These are phyloP conservation scores for Pseudogymnoascus sp. DNA, from an alignment of 2,329 filamentous ascomycete species.

Conservation along the genomic window DNA sequence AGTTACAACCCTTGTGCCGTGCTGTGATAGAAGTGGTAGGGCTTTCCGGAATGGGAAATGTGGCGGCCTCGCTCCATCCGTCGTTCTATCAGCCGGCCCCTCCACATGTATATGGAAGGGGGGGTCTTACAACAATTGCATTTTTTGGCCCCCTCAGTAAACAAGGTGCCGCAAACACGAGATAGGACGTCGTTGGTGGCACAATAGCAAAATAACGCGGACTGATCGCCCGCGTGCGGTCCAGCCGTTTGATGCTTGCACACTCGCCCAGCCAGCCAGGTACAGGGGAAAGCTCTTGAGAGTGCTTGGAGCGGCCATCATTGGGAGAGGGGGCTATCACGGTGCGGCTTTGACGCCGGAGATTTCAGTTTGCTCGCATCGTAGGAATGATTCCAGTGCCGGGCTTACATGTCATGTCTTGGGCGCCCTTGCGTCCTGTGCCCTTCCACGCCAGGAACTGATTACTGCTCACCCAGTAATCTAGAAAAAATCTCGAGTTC, in stretches of 20 bases:
- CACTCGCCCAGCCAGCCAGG: neutral
- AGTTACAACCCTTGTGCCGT: neutral
- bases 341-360: neutral
- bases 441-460: neutral
- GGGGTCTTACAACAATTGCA: neutral
- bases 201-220: neutral
- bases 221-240: neutral
- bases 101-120: neutral
- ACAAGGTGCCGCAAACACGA: neutral
- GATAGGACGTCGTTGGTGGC: neutral
- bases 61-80: neutral
- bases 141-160: neutral
- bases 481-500: neutral
- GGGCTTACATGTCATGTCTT: neutral
- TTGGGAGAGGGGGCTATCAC: neutral
- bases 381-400: neutral
- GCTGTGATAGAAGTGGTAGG: neutral
- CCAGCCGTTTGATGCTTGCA: conserved; percentile 5
- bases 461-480: neutral
- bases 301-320: neutral
- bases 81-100: neutral
- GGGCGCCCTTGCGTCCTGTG: neutral
- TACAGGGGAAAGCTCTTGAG: neutral
- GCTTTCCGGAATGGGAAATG: neutral
- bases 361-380: conserved; percentile 5